phyloP scores from a whole-genome alignment of 169 alveolate genomes.

The Plasmodium vivax region DNA sequence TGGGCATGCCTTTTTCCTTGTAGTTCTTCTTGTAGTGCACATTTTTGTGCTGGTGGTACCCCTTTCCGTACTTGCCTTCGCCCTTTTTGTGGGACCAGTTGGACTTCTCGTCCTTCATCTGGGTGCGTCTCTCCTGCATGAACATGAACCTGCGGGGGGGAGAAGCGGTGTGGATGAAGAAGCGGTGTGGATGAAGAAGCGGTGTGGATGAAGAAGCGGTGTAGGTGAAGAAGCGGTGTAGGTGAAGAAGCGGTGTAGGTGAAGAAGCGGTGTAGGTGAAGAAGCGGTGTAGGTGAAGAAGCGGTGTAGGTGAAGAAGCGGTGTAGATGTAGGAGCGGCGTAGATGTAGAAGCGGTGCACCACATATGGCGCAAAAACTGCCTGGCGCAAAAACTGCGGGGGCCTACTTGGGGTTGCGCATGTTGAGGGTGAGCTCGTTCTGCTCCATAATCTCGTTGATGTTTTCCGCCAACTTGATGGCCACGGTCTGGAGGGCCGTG shows the following conservation, averaged over 20 bases:
- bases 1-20: slow-evolving; percentile 29
- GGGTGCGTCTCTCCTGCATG: slow-evolving; percentile 63
- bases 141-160: slow-evolving; percentile 37
- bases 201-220: too few relatives aligned
- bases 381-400: background rate
- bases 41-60: slow-evolving; percentile 44
- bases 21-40: slow-evolving; percentile 49
- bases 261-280: too few relatives aligned
- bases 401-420: slow-evolving; percentile 90
- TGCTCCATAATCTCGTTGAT: slow-evolving; percentile 89
- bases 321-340: too few relatives aligned
- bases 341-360: background rate
- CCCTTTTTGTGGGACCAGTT: slow-evolving; percentile 60
- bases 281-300: too few relatives aligned
- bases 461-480: slow-evolving; percentile 87
- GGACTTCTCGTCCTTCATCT: slow-evolving; percentile 59
- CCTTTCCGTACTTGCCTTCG: slow-evolving; percentile 49
- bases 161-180: background rate
- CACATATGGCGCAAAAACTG: background rate
- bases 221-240: too few relatives aligned
- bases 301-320: too few relatives aligned
- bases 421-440: slow-evolving; percentile 88
- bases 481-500: slow-evolving; percentile 89
- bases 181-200: too few relatives aligned
- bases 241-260: too few relatives aligned